Evolutionary conservation across 2,329 filamentous ascomycete species (phyloP), one percentile per base, ranked within the genome.

Genomic region (Aspergillus tanneri): DNA sequence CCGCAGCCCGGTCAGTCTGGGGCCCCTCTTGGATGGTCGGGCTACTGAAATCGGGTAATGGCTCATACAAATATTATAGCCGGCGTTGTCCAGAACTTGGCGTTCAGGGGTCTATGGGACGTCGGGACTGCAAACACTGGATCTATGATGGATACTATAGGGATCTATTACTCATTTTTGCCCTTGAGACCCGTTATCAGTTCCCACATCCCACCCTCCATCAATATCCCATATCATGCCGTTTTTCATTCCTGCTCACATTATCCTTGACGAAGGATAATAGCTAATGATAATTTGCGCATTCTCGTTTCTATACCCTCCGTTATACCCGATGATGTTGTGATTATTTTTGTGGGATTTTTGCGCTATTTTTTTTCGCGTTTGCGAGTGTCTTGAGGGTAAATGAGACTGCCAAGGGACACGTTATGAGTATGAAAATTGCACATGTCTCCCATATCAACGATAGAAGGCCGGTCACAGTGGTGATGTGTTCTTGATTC

Each of bases 1-100:
- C 63, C 67, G 11, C 69, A 70, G 43, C 63, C 61, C 22, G 69
- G 68, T 35, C 64, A 69, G 52, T 66, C 67, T 27, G 67, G 67
- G 32, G 66, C 62, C 52, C 65, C 67, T 41, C 54, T 70, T 12
- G 67, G 68, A 40, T 71, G 68, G 64, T 69, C 68, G 36, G 61
- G 63, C 36, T 71, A 71, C 55, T 71, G 34, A 53, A 30, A 12
- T 12, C 9, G 10, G 30, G 14, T 16, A 18, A 12, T 16, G 19
- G 19, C 14, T 19, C 19, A 49, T 14, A 41, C 47, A 30, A 16
- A 43, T 4, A 35, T n/a, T n/a, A n/a, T n/a, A n/a, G 47, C 50
- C 42, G 57, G 61, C 60, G 57, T 62, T 62, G 40, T 53, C 48
- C 59, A 54, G 50, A 59, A 32, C 43, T 46, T 55, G 55, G 58